phyloP scores from a whole-genome alignment of 2,329 filamentous ascomycete species.

The Neonectria ditissima region DNA sequence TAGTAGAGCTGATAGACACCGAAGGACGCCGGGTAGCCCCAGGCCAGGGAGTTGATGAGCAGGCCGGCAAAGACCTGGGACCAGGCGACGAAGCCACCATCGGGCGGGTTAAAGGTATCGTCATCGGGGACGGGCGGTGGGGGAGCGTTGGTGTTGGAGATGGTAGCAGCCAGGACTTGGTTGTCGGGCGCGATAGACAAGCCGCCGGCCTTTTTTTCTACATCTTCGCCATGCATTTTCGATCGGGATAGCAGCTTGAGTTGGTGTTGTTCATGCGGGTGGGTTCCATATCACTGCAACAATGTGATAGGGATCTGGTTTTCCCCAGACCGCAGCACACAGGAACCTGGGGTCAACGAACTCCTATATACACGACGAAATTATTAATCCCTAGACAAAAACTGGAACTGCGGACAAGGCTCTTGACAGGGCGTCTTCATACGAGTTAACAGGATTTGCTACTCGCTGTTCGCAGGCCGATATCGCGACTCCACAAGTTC shows the following conservation, averaged over 20 bases:
- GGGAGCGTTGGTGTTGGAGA: slow-evolving; percentile 44
- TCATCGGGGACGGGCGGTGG: slow-evolving; percentile 35
- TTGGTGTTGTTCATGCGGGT: slow-evolving; percentile 12
- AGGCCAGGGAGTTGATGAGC: slow-evolving; percentile 62
- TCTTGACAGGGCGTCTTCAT: neutral
- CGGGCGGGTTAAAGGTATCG: slow-evolving; percentile 49
- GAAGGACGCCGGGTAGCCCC: slow-evolving; percentile 63
- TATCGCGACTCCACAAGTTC: slow-evolving; percentile 25
- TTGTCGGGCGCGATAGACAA: slow-evolving; percentile 14
- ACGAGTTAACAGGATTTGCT: slow-evolving; percentile 7
- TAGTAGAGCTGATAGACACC: slow-evolving; percentile 67
- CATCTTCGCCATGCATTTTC: slow-evolving; percentile 39
- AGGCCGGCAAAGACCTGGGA: slow-evolving; percentile 61
- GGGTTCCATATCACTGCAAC: slow-evolving; percentile 22
- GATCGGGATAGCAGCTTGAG: slow-evolving; percentile 1
- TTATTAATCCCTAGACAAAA: slow-evolving; percentile 15
- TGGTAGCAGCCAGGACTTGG: slow-evolving; percentile 33
- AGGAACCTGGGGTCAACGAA: slow-evolving; percentile 14
- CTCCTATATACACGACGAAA: slow-evolving; percentile 35
- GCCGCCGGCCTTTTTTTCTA: slow-evolving; percentile 32
- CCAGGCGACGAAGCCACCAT: slow-evolving; percentile 63
- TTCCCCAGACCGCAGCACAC: slow-evolving; percentile 1
- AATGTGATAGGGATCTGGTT: neutral
- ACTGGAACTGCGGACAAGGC: slow-evolving; percentile 4
- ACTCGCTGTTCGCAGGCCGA: slow-evolving; percentile 15